Base-by-base conservation (phyloP, 352 stramenopile species). In the Globisporangium alternatum region DNA sequence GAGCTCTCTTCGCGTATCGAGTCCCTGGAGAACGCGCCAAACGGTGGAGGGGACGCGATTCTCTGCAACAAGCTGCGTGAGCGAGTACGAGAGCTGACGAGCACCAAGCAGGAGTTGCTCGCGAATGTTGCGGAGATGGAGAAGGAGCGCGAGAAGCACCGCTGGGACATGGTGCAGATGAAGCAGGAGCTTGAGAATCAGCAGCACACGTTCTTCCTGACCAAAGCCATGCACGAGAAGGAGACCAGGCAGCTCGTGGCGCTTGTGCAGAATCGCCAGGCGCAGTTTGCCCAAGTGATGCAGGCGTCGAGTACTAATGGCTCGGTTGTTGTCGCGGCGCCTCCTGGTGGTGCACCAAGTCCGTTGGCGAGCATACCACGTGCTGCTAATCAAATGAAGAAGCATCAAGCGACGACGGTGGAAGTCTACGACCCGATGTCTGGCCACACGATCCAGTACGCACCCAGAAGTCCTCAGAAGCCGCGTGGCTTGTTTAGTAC, bases 191-290 rank as follows among this genome's bases (percentile, higher is more conserved):
- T 89, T 0, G 72, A 79, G 10, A 55, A 60, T 0, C 51, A 65
- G n/a, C 67, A 83, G 28, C 73, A 76, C 10, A 74, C 74, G 8
- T 63, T 88, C 15, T 54, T 66, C 2, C 64, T 91, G 60, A 91
- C 82, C 4, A 70, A 71, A 22, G 77, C 80, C 7, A 91, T 91
- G 82, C 76, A 91, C 39, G 73, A 87, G 4, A 88, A 87, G 41
- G 82, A 91, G 65, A 88, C 75, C 59, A 80, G 75, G 59, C 82
- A 89, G 52, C 71, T 91, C 3, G 69, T 79, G 43, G 67, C 69
- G 0, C 49, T 88, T 4, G 55, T 87, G 5, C 70, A 82, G 8
- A 64, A 67, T 30, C 81, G 75, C 9, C 66, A 83, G 31, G 48
- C 60, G 1, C 75, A 88, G 43, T 76, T 86, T 25, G 58, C 51